Evolutionary conservation across 225 moss, liverwort and hornwort genomes (phyloP), one percentile per base, ranked within the genome.

Genomic region (Anthoceros angustus): DNA sequence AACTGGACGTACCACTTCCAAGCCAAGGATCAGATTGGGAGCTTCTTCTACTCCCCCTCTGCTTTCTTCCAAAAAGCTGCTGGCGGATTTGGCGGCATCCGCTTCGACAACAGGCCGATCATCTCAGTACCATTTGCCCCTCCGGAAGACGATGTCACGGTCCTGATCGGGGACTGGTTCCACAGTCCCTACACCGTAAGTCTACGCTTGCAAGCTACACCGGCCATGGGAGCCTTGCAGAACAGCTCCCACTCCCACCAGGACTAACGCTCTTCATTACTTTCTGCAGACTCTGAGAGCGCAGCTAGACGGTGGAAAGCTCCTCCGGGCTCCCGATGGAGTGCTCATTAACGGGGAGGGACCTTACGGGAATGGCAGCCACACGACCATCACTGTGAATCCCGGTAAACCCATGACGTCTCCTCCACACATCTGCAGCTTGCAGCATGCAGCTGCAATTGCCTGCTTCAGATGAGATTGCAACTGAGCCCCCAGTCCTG

Each of bases 21-120:
- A 66, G 25, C 74, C 70, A 84, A 84, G 65, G 83, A 84, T 49
- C 80, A 84, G 70, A 76, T 84, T 26, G 83, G 83, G 8, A 84
- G 83, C 70, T 84, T 14, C 70, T 74, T 63, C 62, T 84, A 84
- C 64, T 72, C 39, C 73, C 83, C 83, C 16, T 80, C 83, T 39
- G 42, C 77, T 61, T 10, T 74, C 66, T 78, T 80, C 49, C 80
- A 84, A 55, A 84, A 80, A 63, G 74, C 83, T n/a, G 83, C 72
- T 0, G 83, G 83, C 1, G 80, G 83, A 5, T 84, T 80, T 62
- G 83, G 80, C 0, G 80, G 83, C 64, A 74, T 84, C 41, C 64
- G 78, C 26, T 64, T 84, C 0, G 80, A 80, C 16, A 78, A 80
- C 18, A 80, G 83, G 11, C 61, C 68, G 2, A 0, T 43, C 42